Evolutionary conservation across 2,329 filamentous ascomycete genomes (phyloP), one percentile per base, ranked within the genome.

Genomic region (Pseudogymnoascus sp.): DNA sequence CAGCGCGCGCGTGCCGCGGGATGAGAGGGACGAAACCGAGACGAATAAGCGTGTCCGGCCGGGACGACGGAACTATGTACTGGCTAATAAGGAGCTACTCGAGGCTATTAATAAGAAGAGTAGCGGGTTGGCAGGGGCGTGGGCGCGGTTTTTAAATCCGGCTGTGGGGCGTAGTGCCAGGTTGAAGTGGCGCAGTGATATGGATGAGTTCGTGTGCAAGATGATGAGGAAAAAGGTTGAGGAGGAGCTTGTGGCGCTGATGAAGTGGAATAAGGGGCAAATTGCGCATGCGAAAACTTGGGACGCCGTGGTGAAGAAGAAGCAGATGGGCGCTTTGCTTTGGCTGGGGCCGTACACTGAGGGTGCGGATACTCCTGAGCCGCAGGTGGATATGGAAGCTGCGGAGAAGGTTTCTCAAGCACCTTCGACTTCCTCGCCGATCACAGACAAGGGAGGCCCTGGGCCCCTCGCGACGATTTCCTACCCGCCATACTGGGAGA

Each of bases 141-240:
- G 52, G 65, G n/a, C 35, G 66, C 29, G 61, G 63, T 19, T 35
- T 10, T 60, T 33, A 21, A 49, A 60, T 35, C 12, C 60, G 65
- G 8, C 21, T 21, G 8, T 7, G 26, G 0, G 55, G 64, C 39
- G 43, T 67, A 60, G 31, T 62, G 71, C 73, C 7, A 71, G 38
- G 8, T 61, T 68, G 12, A 31, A 62, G 23, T 84, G 78, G 79
- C 78, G 83, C 31, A 41, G 73, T 4, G 83, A 86, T 66, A 88
- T 88, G 83, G 76, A 79, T 35, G 71, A 74, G 0, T 74, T 81
- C 26, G 68, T 88, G 0, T 73, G 86, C 3, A 71, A 76, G 5
- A 72, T 80, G 63, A 75, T 86, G 73, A 79, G 82, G 4, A 72
- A 77, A 4, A 72, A 77, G 1, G 75, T 81, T 16, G 73, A 77